Percentiles rank a stretch among this genome's conserved stretches.
Evolutionary conservation across 2,329 filamentous ascomycete species (phyloP).

Genomic region (Amauroascus niger): DNA sequence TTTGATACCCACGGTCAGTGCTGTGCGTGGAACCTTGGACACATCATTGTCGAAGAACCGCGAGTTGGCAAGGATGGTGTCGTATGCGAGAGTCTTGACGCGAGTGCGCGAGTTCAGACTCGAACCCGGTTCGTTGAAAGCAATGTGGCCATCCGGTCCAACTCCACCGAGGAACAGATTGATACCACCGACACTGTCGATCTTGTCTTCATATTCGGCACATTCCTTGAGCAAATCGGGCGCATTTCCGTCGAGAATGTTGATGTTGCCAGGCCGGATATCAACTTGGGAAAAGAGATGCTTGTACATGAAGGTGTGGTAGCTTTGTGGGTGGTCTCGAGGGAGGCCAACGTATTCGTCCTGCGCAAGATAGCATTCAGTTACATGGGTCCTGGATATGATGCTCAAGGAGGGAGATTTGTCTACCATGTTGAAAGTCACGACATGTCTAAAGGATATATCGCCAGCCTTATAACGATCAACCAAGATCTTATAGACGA

Average conservation of each 20-base stretch:
- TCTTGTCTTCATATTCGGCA: slow-evolving; percentile 67
- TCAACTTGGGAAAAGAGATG: slow-evolving; percentile 83
- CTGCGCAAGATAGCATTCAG: slow-evolving; percentile 30
- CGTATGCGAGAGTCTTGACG: slow-evolving; percentile 78
- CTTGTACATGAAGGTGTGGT: slow-evolving; percentile 90
- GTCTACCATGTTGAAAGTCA: slow-evolving; percentile 80
- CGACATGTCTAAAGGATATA: slow-evolving; percentile 77
- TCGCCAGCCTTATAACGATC: slow-evolving; percentile 38
- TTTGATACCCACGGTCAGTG: slow-evolving; percentile 73
- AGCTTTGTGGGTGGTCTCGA: slow-evolving; percentile 72
- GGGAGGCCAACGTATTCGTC: slow-evolving; percentile 82
- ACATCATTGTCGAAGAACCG: slow-evolving; percentile 72
- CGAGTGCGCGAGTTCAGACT: slow-evolving; percentile 67
- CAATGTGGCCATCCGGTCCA: slow-evolving; percentile 77
- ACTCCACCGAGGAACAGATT: slow-evolving; percentile 80
- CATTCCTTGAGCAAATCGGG: slow-evolving; percentile 66
- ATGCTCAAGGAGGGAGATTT: slow-evolving; percentile 15
- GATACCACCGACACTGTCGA: slow-evolving; percentile 64
- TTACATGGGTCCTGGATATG: slow-evolving; percentile 1
- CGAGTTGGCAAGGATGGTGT: slow-evolving; percentile 77
- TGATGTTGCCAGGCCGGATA: slow-evolving; percentile 69
- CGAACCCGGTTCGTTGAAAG: slow-evolving; percentile 82
- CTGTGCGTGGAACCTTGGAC: slow-evolving; percentile 65
- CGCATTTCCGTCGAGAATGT: slow-evolving; percentile 76
- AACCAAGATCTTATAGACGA: slow-evolving; percentile 68